phyloP scores from a whole-genome alignment of 2,329 filamentous ascomycete species.

The Botrytis fragariae region DNA sequence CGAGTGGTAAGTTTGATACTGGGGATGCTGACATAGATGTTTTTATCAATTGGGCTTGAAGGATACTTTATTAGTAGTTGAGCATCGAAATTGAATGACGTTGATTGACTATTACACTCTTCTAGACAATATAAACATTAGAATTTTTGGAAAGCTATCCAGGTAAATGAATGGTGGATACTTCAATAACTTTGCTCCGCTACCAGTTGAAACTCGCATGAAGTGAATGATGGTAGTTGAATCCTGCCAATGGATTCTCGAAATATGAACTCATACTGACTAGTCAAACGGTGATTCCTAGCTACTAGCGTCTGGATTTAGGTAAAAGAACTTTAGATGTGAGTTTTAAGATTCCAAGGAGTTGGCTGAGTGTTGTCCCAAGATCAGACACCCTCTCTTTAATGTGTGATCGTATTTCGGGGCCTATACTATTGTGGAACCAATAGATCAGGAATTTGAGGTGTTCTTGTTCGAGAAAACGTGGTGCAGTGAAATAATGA shows the following conservation, averaged over 20 bases:
- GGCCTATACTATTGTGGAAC: background rate
- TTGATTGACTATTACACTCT: too few species aligned
- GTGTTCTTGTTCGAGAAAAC: background rate
- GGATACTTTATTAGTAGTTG: too few species aligned
- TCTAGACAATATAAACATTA: too few species aligned
- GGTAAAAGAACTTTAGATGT: too few species aligned
- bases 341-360: background rate
- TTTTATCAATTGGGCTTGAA: too few species aligned
- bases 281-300: background rate
- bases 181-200: too few species aligned
- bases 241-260: background rate
- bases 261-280: background rate
- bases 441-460: background rate
- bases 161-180: too few species aligned
- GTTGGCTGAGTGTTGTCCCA: background rate
- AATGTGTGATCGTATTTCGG: background rate
- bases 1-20: background rate
- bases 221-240: background rate
- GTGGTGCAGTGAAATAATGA: background rate
- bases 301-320: too few species aligned
- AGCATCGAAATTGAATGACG: too few species aligned
- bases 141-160: too few species aligned
- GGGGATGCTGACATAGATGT: too few species aligned
- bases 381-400: background rate
- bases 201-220: too few species aligned